These are phyloP conservation scores for Nepenthes mirabilis DNA, from an alignment of 148 eudicot genomes.

Conservation along the genomic window DNA sequence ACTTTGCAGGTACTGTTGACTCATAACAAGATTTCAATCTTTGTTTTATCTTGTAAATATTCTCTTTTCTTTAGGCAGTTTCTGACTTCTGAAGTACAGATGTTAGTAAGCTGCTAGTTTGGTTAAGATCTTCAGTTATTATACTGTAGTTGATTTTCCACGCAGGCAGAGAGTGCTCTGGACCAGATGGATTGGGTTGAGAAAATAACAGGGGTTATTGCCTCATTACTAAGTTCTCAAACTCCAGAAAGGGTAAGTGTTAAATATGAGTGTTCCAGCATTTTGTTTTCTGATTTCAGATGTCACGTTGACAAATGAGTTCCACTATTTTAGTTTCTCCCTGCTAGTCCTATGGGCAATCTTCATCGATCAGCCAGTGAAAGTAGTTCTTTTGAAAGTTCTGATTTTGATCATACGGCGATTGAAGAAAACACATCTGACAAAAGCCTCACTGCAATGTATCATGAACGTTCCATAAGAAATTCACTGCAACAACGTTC, in stretches of 20 bases:
- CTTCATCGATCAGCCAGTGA: slow-evolving; percentile 93
- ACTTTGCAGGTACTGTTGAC: slow-evolving; percentile 64
- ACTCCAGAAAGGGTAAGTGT: slow-evolving; percentile 84
- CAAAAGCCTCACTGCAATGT: slow-evolving; percentile 42
- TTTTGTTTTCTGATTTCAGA: slow-evolving; percentile 3
- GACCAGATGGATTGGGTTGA: slow-evolving; percentile 99
- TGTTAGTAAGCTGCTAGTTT: neutral
- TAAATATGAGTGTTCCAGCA: slow-evolving; percentile 1
- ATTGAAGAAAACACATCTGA: slow-evolving; percentile 67
- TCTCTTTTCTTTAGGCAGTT: neutral
- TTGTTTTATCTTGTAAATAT: neutral
- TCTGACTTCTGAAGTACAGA: neutral
- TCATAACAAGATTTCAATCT: neutral
- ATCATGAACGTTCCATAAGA: slow-evolving; percentile 55
- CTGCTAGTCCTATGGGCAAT: slow-evolving; percentile 69
- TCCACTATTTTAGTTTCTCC: slow-evolving; percentile 48
- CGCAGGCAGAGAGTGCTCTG: slow-evolving; percentile 94
- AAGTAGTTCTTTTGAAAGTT: slow-evolving; percentile 93
- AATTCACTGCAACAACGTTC: slow-evolving; percentile 61
- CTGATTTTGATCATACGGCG: slow-evolving; percentile 68
- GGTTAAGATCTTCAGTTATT: neutral
- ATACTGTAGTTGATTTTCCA: slow-evolving; percentile 10
- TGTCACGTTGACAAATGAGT: neutral
- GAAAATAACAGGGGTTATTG: slow-evolving; percentile 97
- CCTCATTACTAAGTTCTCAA: slow-evolving; percentile 90